phyloP scores from a whole-genome alignment of 2,329 filamentous ascomycete genomes.

The Tolypocladium guangdongense region DNA sequence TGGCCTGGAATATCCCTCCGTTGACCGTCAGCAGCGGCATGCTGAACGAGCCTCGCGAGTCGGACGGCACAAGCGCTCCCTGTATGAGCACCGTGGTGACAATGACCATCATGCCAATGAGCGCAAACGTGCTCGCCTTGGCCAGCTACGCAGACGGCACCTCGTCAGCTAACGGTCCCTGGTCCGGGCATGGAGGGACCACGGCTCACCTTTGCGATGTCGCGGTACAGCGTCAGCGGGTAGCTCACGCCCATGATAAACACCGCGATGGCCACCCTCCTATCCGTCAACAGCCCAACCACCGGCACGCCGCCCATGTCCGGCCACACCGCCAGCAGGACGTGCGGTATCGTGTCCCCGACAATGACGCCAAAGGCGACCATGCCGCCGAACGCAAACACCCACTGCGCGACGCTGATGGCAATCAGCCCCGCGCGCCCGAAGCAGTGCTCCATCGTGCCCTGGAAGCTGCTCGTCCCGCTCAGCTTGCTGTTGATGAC shows the following conservation, averaged over 20 bases:
- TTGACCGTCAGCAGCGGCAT: slow-evolving; percentile 68
- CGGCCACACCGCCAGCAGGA: slow-evolving; percentile 74
- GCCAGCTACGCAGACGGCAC: slow-evolving; percentile 51
- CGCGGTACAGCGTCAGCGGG: slow-evolving; percentile 84
- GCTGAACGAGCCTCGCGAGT: slow-evolving; percentile 60
- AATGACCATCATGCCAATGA: slow-evolving; percentile 89
- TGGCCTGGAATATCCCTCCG: slow-evolving; percentile 82
- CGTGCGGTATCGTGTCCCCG: slow-evolving; percentile 90
- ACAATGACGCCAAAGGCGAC: slow-evolving; percentile 96
- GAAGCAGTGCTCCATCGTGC: slow-evolving; percentile 92
- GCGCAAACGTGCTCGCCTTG: slow-evolving; percentile 86
- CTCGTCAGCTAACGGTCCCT: background rate
- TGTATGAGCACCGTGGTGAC: slow-evolving; percentile 80
- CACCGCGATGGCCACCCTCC: slow-evolving; percentile 76
- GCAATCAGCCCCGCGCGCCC: slow-evolving; percentile 79
- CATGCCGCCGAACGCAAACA: slow-evolving; percentile 98
- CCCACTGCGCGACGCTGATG: slow-evolving; percentile 86
- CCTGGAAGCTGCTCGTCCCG: slow-evolving; percentile 87
- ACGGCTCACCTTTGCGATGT: slow-evolving; percentile 77
- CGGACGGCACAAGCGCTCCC: slow-evolving; percentile 60
- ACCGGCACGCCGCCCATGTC: slow-evolving; percentile 61
- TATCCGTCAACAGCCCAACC: slow-evolving; percentile 70
- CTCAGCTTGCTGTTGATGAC: slow-evolving; percentile 96
- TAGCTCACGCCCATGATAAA: slow-evolving; percentile 81
- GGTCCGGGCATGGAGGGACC: background rate